Conservation (phyloP, 345 rosid genomes). For the Citropsis articulata region DNA sequence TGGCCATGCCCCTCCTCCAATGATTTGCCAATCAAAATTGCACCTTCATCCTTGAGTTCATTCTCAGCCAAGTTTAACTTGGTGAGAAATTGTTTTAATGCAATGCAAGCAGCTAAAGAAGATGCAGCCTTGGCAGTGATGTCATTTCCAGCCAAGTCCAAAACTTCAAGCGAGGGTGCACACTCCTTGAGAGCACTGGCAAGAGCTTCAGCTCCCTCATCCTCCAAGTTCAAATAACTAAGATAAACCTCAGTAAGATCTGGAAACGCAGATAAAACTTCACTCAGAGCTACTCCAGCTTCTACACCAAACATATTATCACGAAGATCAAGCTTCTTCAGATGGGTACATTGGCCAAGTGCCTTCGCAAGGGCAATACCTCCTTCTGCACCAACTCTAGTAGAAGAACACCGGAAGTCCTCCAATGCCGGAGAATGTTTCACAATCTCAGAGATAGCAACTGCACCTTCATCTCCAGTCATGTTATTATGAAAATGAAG, state of each 20-base stretch:
- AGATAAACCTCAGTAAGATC: slow-evolving; percentile 67
- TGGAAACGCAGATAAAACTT: slow-evolving; percentile 44
- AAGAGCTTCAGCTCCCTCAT: slow-evolving; percentile 68
- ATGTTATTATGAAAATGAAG: slow-evolving; percentile 92
- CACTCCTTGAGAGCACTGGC: slow-evolving; percentile 57
- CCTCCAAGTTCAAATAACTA: slow-evolving; percentile 84
- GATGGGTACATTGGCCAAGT: slow-evolving; percentile 46
- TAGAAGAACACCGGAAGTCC: slow-evolving; percentile 82
- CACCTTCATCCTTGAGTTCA: slow-evolving; percentile 87
- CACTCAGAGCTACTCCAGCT: slow-evolving; percentile 66
- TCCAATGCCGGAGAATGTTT: slow-evolving; percentile 51
- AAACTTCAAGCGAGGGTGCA: slow-evolving; percentile 68
- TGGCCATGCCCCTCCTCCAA: slow-evolving; percentile 61
- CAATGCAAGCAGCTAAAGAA: slow-evolving; percentile 58
- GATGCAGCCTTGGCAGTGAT: slow-evolving; percentile 57
- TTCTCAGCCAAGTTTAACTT: slow-evolving; percentile 83
- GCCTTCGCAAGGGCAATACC: slow-evolving; percentile 80
- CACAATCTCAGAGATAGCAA: slow-evolving; percentile 69
- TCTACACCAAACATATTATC: slow-evolving; percentile 91
- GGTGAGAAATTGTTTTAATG: slow-evolving; percentile 53
- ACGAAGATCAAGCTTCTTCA: slow-evolving; percentile 84
- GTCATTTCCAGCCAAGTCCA: slow-evolving; percentile 92
- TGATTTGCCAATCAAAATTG: slow-evolving; percentile 65
- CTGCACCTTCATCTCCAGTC: slow-evolving; percentile 87
- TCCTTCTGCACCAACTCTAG: slow-evolving; percentile 75